phyloP scores from a whole-genome alignment of 257 asterid genomes.

The Knoxia roxburghii region DNA sequence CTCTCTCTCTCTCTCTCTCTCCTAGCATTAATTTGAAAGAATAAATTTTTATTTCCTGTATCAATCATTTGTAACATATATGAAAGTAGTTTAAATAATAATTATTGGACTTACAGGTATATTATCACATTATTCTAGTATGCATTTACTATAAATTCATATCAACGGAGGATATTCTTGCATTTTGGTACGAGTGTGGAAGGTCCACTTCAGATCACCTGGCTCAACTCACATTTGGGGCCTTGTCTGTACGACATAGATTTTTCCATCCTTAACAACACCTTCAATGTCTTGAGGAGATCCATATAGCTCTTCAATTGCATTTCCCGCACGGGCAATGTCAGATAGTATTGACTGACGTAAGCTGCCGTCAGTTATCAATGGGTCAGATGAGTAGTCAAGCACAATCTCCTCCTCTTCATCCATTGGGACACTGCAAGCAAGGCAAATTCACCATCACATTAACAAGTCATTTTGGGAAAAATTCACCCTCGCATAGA shows the following conservation, averaged over 20 bases:
- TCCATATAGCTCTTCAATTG: conserved; percentile 80
- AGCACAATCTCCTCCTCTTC: conserved; percentile 77
- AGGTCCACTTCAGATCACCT: too few relatives aligned
- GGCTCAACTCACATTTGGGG: conserved; percentile 70
- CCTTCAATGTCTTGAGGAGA: conserved; percentile 96
- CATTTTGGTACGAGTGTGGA: neutral
- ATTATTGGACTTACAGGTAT: neutral
- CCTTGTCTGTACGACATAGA: conserved; percentile 94
- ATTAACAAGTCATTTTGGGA: too few relatives aligned
- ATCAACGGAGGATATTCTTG: neutral
- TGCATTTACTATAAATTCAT: neutral
- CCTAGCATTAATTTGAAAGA: neutral
- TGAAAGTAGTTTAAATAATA: neutral
- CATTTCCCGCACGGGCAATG: conserved; percentile 84
- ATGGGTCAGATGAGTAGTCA: conserved; percentile 73
- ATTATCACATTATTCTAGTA: neutral
- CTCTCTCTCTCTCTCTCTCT: too few relatives aligned
- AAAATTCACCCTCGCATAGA: too few relatives aligned
- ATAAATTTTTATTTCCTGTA: neutral
- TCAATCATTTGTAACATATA: neutral
- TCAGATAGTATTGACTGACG: conserved; percentile 56
- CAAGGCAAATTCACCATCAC: conserved; percentile 1
- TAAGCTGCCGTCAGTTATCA: conserved; percentile 57
- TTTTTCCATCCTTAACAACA: conserved; percentile 78
- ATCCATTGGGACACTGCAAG: conserved; percentile 91